Percentiles rank a stretch among this genome's conserved stretches.
These are phyloP conservation scores for Monosiga brevicollis DNA, from an alignment of 78 protist genomes.

Conservation along the genomic window DNA sequence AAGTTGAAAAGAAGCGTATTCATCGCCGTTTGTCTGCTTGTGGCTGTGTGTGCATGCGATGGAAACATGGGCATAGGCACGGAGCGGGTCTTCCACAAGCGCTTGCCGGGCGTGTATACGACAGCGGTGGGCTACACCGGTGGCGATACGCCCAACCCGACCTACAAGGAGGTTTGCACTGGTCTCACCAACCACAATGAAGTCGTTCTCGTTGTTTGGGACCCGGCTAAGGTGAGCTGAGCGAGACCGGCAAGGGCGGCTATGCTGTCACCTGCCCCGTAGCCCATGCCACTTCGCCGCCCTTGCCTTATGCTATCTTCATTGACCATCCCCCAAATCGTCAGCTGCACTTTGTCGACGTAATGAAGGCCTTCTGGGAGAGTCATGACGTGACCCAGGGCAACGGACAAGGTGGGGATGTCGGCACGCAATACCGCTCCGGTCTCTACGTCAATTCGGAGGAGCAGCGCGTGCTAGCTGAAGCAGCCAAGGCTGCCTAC, in stretches of 20 bases:
- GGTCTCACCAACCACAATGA: conserved; percentile 82
- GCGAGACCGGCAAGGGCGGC: too few relatives aligned
- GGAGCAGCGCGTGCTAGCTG: conserved; percentile 35
- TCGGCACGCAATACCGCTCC: conserved; percentile 81
- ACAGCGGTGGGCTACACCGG: conserved; percentile 29
- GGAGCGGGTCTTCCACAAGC: conserved; percentile 11
- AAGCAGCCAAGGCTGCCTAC: conserved; percentile 8
- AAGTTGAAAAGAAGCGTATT: background rate
- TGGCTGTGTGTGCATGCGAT: background rate
- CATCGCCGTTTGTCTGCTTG: background rate
- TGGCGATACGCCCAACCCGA: conserved; percentile 19
- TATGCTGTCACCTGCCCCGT: too few relatives aligned
- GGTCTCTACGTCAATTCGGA: conserved; percentile 53
- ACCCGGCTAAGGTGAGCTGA: conserved; percentile 40
- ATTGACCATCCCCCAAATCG: too few relatives aligned
- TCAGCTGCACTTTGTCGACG: background rate
- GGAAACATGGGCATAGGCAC: too few relatives aligned
- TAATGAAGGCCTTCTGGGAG: conserved; percentile 50
- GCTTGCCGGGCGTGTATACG: background rate
- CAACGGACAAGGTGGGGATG: conserved; percentile 78
- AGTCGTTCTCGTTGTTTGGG: conserved; percentile 62
- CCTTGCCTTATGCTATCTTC: too few relatives aligned
- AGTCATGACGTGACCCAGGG: conserved; percentile 69
- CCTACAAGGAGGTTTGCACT: conserved; percentile 52
- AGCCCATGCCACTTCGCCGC: too few relatives aligned